phyloP scores from a whole-genome alignment of 352 stramenopile species.

The Phytophthora constricta region DNA sequence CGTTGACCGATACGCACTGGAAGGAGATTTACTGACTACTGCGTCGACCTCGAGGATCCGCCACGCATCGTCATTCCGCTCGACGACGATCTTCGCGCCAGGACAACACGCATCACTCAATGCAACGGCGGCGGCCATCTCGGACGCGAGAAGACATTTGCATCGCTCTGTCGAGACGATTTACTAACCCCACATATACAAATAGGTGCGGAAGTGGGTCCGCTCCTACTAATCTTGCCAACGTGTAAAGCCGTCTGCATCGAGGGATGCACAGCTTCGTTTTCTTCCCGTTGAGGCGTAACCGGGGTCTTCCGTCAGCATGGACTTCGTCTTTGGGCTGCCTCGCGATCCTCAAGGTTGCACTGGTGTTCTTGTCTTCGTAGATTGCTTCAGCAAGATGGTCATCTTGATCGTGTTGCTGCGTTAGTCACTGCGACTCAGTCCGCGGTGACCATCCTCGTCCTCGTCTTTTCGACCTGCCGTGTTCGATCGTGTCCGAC shows the following conservation, averaged over 20 bases:
- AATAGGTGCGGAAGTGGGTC: constrained; percentile 39
- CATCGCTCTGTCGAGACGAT: constrained; percentile 18
- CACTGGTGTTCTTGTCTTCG: too few relatives aligned
- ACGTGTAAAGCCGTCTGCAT: constrained; percentile 20
- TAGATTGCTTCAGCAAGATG: too few relatives aligned
- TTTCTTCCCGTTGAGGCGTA: constrained; percentile 7
- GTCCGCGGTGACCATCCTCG: too few relatives aligned
- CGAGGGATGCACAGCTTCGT: constrained; percentile 8
- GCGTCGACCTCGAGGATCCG: constrained; percentile 7
- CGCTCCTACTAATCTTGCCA: constrained; percentile 36
- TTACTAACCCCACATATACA: constrained; percentile 40
- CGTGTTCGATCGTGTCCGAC: too few relatives aligned
- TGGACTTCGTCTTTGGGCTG: constrained; percentile 36
- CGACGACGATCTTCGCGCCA: constrained; percentile 14
- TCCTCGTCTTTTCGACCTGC: too few relatives aligned
- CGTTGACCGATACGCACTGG: background rate
- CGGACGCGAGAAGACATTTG: constrained; percentile 36
- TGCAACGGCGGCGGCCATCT: constrained; percentile 33
- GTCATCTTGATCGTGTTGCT: too few relatives aligned
- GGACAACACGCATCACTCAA: constrained; percentile 26
- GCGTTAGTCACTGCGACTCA: too few relatives aligned
- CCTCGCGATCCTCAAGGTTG: background rate
- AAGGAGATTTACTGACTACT: constrained; percentile 17
- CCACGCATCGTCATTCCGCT: too few relatives aligned
- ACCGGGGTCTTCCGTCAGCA: constrained; percentile 15